Evolutionary conservation across 75 land plant species (phyloP).

Genomic region (Picea glauca): DNA sequence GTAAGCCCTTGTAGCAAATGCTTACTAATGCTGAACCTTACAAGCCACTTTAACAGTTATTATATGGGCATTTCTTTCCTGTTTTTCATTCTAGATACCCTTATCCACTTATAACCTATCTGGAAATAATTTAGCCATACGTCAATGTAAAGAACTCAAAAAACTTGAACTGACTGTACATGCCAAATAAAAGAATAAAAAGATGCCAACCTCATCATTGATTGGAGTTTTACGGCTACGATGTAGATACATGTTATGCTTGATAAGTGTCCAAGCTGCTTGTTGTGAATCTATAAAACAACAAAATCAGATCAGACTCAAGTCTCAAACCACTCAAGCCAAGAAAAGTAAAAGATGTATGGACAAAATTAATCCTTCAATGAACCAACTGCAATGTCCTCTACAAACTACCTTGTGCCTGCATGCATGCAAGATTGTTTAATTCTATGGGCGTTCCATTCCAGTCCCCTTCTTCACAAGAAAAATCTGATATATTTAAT

Average conservation of each 20-base stretch:
- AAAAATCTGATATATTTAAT: conserved; percentile 69
- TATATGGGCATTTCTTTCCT: not conserved
- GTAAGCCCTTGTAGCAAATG: too few species aligned
- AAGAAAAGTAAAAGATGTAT: not conserved
- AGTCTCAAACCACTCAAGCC: not conserved
- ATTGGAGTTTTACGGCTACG: conserved; percentile 67
- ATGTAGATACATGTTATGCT: conserved; percentile 68
- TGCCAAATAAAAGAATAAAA: not conserved
- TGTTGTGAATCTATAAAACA: conserved; percentile 28
- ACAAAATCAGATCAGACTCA: conserved; percentile 6
- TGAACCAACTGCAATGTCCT: not conserved
- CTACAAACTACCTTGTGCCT: conserved; percentile 22
- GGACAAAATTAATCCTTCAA: not conserved
- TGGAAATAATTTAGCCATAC: not conserved
- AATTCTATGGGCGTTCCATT: conserved; percentile 19
- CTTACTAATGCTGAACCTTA: too few species aligned
- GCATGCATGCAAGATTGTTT: conserved; percentile 10
- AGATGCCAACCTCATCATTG: conserved; percentile 70
- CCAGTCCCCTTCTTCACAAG: conserved; percentile 52
- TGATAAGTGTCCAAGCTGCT: conserved; percentile 56
- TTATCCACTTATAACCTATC: not conserved
- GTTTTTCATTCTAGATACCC: not conserved
- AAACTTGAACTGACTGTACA: not conserved
- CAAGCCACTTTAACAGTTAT: too few species aligned
- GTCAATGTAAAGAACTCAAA: conserved; percentile 1